Conservation (phyloP, 2,329 filamentous ascomycete species). For the Paraphaeosphaeria minitans region DNA sequence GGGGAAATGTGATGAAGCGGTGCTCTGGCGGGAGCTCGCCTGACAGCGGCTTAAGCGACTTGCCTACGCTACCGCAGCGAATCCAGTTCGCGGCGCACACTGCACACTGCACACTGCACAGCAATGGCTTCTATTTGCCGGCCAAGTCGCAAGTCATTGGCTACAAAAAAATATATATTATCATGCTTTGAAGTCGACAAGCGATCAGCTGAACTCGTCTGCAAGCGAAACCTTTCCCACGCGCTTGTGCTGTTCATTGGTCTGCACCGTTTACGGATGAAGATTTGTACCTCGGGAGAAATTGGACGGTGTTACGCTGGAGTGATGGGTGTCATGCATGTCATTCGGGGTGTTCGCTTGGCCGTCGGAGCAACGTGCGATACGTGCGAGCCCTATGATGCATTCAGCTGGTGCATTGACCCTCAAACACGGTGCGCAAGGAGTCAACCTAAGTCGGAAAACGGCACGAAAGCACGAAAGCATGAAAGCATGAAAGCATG, state of each 20-base stretch:
- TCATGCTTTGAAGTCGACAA: background rate
- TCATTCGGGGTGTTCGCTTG: conserved; percentile 30
- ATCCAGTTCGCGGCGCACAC: background rate
- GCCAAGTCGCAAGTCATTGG: conserved; percentile 2
- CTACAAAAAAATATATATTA: too few relatives aligned
- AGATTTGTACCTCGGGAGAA: background rate
- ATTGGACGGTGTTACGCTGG: background rate
- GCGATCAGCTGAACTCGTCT: conserved; percentile 22
- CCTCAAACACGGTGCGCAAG: conserved; percentile 5
- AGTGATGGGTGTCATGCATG: conserved; percentile 27
- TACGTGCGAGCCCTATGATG: conserved; percentile 31
- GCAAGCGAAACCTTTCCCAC: conserved; percentile 18
- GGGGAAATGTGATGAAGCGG: background rate
- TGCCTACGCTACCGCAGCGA: background rate
- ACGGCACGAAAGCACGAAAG: conserved; percentile 8
- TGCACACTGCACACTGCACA: too few relatives aligned
- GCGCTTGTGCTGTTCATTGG: conserved; percentile 1
- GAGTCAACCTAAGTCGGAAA: conserved; percentile 1
- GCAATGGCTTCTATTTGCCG: too few relatives aligned
- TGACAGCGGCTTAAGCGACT: background rate
- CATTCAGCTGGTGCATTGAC: conserved; percentile 4
- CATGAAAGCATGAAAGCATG: conserved; percentile 10
- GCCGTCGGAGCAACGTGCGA: conserved; percentile 24
- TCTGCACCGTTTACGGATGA: background rate
- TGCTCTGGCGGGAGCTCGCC: background rate